Evolutionary conservation across 768 basidiomycete genomes (phyloP).

Genomic region (Mycena vitilis): DNA sequence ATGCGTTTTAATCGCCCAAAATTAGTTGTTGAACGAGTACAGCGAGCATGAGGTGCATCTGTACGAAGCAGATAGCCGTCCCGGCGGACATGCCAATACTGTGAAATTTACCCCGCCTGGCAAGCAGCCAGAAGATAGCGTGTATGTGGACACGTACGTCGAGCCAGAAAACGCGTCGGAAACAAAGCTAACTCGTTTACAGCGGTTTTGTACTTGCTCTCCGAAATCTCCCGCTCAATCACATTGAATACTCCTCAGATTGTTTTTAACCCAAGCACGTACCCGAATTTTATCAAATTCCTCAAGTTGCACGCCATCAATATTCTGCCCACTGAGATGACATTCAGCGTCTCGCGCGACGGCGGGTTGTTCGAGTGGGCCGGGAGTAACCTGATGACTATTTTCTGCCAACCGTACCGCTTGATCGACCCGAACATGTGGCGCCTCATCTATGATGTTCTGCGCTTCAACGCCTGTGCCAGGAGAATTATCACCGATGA

Average conservation of each 20-base stretch:
- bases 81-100: constrained; percentile 85
- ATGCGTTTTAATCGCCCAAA: neutral
- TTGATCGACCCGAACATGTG: constrained; percentile 75
- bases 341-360: constrained; percentile 82
- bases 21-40: constrained; percentile 66
- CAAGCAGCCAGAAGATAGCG: constrained; percentile 45
- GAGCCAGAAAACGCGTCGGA: neutral
- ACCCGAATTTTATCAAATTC: constrained; percentile 84
- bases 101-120: constrained; percentile 61
- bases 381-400: constrained; percentile 66
- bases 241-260: constrained; percentile 56
- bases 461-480: constrained; percentile 80
- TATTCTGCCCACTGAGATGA: constrained; percentile 76
- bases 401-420: constrained; percentile 76
- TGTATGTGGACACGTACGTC: constrained; percentile 79
- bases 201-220: constrained; percentile 67
- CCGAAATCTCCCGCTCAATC: neutral
- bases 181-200: constrained; percentile 15
- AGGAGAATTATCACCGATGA: constrained; percentile 55
- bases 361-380: constrained; percentile 81
- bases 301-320: constrained; percentile 60
- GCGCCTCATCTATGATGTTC: constrained; percentile 76
- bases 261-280: constrained; percentile 80
- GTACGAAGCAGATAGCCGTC: constrained; percentile 73
- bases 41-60: constrained; percentile 82